Evolutionary conservation across 805 yeast genomes (phyloP), one percentile per base, ranked within the genome.

Genomic region (Hanseniaspora thailandica): DNA sequence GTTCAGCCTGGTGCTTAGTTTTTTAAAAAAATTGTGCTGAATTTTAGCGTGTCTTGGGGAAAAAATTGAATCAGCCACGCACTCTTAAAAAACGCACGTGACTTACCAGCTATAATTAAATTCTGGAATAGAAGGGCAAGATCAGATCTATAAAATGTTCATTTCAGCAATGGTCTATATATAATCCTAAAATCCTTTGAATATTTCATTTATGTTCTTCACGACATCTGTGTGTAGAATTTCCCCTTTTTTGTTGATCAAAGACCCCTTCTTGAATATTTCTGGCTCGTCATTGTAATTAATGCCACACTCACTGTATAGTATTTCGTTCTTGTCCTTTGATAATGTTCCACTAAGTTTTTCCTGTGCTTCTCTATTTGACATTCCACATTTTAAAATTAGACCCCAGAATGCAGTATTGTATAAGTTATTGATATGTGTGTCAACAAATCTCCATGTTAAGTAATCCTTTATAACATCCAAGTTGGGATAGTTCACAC

Each of bases 371-470:
- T 87, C 93, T 57, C 78, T 77, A 0, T 94, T 80, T 0, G 83
- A 75, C 67, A 84, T 55, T 0, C 81, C 82, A 17, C 93, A 88
- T 57, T 76, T 72, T 19, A 71, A 63, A 0, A 93, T 90, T 61
- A 93, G 71, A 5, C 79, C 72, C 98, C 98, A 93, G 64, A 93
- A 93, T 0, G 87, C 72, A 0, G 98, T 93, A 63, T 93, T 93
- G 71, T 90, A 93, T 56, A 93, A 68, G 65, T 93, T 93, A 66
- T 93, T 93, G 53, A 93, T 93, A 68, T 93, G 98, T 49, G 93
- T 93, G 64, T 93, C 98, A 1, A 83, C 97, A 63, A 86, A 97
- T 59, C 98, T 75, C 98, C 98, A 93, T 54, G 84, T 71, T 58
- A 93, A 76, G 63, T 93, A 93, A 65, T 90, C 97, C 54, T 86